Evolutionary conservation across 148 eudicot species (phyloP), one percentile per base, ranked within the genome.

Genomic region (Amaranthus hypochondriacus): DNA sequence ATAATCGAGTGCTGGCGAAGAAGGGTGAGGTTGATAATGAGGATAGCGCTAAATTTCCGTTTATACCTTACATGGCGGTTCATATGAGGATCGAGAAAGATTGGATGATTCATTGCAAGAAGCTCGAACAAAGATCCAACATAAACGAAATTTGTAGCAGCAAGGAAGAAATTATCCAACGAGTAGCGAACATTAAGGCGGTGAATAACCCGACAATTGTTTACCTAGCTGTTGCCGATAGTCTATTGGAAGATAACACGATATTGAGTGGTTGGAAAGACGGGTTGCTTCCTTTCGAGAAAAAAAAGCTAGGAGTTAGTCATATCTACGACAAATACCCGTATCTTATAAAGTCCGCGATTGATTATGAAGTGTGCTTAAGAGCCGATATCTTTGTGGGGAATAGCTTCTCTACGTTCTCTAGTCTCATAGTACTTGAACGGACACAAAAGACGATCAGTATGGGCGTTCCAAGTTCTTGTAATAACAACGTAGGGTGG

Each of bases 51-150:
- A 13, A 14, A 2, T 59, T 62, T 11, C 62, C 73, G 48, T 64
- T 71, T 46, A 74, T 76, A 12, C 90, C 96, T 18, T 95, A 86
- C 75, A 72, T 95, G 75, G 97, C 99, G 4, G 96, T 95, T 59
- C 99, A 95, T 77, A 92, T 95, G 99, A 84, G 99, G 75, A 89
- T 95, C 58, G 99, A 95, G 80, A 92, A 79, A 78, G 99, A 95
- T 57, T 92, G 99, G 99, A 92, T 90, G 99, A 95, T 95, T 50
- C 99, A 95, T 56, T 95, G 99, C 75, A 92, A 87, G 81, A 95
- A 95, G 43, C 53, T 80, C 56, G 97, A 95, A 79, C 86, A 85
- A 64, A 87, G 93, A 78, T 85, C 77, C 52, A 87, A 87, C 47
- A 76, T 86, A 13, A 84, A 48, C 13, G 89, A 90, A 75, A 90